phyloP scores from a whole-genome alignment of 1,139 yeast genomes.

The Zygosaccharomyces sapae region DNA sequence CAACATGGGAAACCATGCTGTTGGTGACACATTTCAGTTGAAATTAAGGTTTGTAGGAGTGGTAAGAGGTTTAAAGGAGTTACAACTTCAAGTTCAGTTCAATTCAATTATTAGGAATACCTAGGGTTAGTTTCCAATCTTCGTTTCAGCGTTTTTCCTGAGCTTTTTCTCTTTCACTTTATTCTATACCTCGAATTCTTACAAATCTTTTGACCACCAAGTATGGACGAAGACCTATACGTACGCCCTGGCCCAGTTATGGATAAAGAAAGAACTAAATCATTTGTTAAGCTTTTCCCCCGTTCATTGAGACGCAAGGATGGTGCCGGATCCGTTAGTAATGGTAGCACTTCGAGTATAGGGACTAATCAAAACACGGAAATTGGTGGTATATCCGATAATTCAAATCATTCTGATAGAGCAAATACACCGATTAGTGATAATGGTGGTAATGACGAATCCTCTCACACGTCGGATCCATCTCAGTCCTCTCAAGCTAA shows the following conservation, averaged over 20 bases:
- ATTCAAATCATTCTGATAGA: conserved; percentile 1
- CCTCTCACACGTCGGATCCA: conserved; percentile 1
- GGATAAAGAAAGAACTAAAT: conserved; percentile 29
- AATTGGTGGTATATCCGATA: conserved; percentile 1
- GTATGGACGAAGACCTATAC: conserved; percentile 14
- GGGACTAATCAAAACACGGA: conserved; percentile 9
- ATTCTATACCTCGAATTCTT: background rate
- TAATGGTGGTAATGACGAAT: background rate
- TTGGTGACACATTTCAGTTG: background rate
- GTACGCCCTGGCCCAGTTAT: conserved; percentile 14
- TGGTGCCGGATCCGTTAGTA: conserved; percentile 9
- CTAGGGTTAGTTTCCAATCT: background rate
- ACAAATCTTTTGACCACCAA: background rate
- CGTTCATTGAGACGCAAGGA: conserved; percentile 26
- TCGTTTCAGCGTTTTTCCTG: background rate
- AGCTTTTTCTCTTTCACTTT: background rate
- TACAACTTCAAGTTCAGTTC: background rate
- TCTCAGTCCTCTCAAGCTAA: background rate
- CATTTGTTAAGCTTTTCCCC: conserved; percentile 31
- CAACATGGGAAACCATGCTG: conserved; percentile 1
- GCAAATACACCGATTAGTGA: background rate
- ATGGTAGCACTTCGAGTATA: conserved; percentile 11
- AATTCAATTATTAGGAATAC: background rate
- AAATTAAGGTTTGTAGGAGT: background rate
- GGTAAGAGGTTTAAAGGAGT: background rate